phyloP scores from a whole-genome alignment of 2,329 filamentous ascomycete genomes.

The Penicillium nordicum region DNA sequence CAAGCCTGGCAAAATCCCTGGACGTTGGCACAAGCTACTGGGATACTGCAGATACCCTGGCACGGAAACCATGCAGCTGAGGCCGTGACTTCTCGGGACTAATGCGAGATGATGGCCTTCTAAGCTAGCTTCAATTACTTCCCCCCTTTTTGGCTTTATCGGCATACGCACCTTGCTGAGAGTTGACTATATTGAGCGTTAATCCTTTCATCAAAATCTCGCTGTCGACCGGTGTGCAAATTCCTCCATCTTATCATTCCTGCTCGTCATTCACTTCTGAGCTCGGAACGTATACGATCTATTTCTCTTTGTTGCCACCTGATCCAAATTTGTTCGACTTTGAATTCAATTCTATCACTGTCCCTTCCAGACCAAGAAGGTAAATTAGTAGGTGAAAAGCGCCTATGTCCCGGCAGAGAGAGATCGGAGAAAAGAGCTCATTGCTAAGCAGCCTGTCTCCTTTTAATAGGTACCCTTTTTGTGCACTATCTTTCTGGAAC shows the following conservation, averaged over 20 bases:
- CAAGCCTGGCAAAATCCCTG: slow-evolving; percentile 10
- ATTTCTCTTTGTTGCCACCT: neutral
- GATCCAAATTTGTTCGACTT: neutral
- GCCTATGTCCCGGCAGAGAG: neutral
- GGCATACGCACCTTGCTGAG: slow-evolving; percentile 15
- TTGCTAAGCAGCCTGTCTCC: slow-evolving; percentile 5
- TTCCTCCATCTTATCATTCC: neutral
- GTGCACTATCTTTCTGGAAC: neutral
- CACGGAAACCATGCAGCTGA: slow-evolving; percentile 27
- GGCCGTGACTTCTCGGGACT: slow-evolving; percentile 21
- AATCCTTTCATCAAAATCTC: neutral
- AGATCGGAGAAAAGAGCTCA: neutral
- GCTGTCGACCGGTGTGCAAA: neutral
- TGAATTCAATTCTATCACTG: neutral
- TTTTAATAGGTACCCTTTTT: neutral
- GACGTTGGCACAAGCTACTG: slow-evolving; percentile 24
- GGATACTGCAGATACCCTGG: slow-evolving; percentile 29
- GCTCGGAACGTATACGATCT: neutral
- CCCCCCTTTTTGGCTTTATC: slow-evolving; percentile 13
- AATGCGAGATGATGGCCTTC: slow-evolving; percentile 29
- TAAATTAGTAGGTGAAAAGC: slow-evolving; percentile 1
- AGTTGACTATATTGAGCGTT: slow-evolving; percentile 18
- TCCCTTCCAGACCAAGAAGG: no score
- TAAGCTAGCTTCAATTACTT: slow-evolving; percentile 19
- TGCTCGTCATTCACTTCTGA: neutral